Percentiles rank a stretch among this genome's conserved stretches.
phyloP scores from a whole-genome alignment of 1,284 basidiomycete genomes.

The Melampsora allii-populina region DNA sequence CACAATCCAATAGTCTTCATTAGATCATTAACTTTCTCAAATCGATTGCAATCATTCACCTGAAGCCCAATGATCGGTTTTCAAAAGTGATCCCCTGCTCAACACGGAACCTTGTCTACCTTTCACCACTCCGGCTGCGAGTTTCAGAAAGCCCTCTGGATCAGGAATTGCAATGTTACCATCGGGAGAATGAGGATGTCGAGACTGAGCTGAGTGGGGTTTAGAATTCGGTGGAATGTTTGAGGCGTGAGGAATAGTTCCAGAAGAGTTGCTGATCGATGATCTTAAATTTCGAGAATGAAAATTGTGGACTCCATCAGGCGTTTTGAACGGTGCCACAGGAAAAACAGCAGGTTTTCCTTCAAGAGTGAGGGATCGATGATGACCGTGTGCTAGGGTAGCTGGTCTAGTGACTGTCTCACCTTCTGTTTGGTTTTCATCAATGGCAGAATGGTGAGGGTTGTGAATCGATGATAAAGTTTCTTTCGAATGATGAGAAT shows the following conservation, averaged over 20 bases:
- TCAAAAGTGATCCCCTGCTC: slow-evolving; percentile 35
- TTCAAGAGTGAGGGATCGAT: too few relatives aligned
- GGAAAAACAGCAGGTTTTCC: too few relatives aligned
- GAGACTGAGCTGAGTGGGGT: neutral
- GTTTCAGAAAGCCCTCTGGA: slow-evolving; percentile 16
- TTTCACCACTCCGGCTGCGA: slow-evolving; percentile 39
- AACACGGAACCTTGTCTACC: slow-evolving; percentile 41
- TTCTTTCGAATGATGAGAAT: too few relatives aligned
- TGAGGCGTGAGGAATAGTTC: neutral
- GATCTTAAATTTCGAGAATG: neutral
- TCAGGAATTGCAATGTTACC: slow-evolving; percentile 11
- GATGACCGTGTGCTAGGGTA: too few relatives aligned
- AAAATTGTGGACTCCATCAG: too few relatives aligned
- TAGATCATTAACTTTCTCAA: neutral
- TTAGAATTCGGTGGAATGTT: neutral
- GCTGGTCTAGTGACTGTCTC: too few relatives aligned
- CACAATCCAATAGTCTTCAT: neutral
- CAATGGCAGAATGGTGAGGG: too few relatives aligned
- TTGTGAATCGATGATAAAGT: too few relatives aligned
- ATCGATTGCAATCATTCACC: slow-evolving; percentile 9
- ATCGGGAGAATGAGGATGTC: neutral
- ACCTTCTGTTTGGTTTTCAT: too few relatives aligned
- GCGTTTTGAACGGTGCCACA: too few relatives aligned
- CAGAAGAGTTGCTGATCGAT: slow-evolving; percentile 5
- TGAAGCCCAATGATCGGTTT: slow-evolving; percentile 40